These are phyloP conservation scores for Trametes meyenii DNA, from an alignment of 768 basidiomycete species.

Conservation along the genomic window DNA sequence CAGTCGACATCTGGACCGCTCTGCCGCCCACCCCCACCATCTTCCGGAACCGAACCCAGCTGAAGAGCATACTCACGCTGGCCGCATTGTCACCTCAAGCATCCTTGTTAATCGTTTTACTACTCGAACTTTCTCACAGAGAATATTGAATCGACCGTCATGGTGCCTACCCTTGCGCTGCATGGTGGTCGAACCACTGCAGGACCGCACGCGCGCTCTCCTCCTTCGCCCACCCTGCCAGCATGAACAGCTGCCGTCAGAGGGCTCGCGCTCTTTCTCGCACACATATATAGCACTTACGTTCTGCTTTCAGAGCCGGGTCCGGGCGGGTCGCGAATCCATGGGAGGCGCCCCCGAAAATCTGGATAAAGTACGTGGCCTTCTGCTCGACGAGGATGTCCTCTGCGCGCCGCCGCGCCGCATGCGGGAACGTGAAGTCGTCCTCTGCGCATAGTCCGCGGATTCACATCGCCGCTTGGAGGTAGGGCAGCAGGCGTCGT, in stretches of 20 bases:
- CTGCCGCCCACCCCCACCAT: too few relatives aligned
- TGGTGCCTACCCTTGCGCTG: background rate
- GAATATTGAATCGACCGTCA: background rate
- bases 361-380: slow-evolving; percentile 56
- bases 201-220: slow-evolving; percentile 25
- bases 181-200: slow-evolving; percentile 24
- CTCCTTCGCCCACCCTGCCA: slow-evolving; percentile 29
- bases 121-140: too few relatives aligned
- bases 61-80: too few relatives aligned
- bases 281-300: slow-evolving; percentile 19
- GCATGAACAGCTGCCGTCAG: background rate
- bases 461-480: background rate
- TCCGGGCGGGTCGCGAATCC: slow-evolving; percentile 41
- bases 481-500: too few relatives aligned
- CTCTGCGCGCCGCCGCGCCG: slow-evolving; percentile 56
- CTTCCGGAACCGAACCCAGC: too few relatives aligned
- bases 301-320: slow-evolving; percentile 20
- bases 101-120: too few relatives aligned
- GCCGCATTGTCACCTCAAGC: too few relatives aligned
- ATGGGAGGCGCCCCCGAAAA: slow-evolving; percentile 51
- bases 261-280: background rate
- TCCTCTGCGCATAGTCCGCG: slow-evolving; percentile 42
- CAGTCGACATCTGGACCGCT: too few relatives aligned
- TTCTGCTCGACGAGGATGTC: slow-evolving; percentile 55
- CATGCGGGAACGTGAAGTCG: slow-evolving; percentile 54